phyloP scores from a whole-genome alignment of 768 basidiomycete species.

The Holtermannia corniformis region DNA sequence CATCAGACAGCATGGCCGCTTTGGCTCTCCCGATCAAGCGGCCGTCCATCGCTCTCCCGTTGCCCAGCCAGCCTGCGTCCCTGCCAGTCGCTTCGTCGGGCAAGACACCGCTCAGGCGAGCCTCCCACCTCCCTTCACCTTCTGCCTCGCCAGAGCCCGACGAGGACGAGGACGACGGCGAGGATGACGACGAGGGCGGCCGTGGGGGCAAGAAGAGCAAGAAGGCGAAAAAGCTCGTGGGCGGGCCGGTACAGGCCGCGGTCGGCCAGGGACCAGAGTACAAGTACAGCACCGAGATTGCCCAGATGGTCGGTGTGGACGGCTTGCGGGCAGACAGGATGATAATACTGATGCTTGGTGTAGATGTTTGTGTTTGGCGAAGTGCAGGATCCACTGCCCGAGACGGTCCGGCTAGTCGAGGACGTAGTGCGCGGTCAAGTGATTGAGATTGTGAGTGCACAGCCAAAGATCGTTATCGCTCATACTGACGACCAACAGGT shows the following conservation, averaged over 20 bases:
- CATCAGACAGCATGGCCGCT: too few species aligned
- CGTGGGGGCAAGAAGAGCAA: neutral
- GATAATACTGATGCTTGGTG: neutral
- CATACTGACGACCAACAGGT: conserved; percentile 47
- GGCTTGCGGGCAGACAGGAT: neutral
- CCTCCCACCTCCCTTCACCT: neutral
- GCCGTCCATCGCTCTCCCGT: too few species aligned
- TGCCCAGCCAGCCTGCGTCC: neutral
- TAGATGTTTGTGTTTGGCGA: conserved; percentile 98
- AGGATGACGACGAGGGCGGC: conserved; percentile 9
- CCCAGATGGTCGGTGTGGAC: conserved; percentile 66
- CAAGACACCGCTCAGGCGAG: neutral
- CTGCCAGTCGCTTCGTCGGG: neutral
- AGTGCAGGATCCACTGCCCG: conserved; percentile 76
- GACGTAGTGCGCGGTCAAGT: conserved; percentile 86
- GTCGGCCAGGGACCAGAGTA: conserved; percentile 45
- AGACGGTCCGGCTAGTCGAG: conserved; percentile 88
- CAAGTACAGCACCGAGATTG: conserved; percentile 84
- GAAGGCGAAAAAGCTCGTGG: neutral
- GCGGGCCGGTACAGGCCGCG: conserved; percentile 1
- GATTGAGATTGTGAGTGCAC: conserved; percentile 64
- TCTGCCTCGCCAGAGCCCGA: conserved; percentile 13
- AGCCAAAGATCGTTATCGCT: neutral
- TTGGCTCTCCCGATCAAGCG: too few species aligned
- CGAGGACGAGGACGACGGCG: conserved; percentile 19